Percentiles rank a stretch among this genome's conserved stretches.
Conservation (phyloP, 441 rosid genomes). For the Syzygium malaccense region DNA sequence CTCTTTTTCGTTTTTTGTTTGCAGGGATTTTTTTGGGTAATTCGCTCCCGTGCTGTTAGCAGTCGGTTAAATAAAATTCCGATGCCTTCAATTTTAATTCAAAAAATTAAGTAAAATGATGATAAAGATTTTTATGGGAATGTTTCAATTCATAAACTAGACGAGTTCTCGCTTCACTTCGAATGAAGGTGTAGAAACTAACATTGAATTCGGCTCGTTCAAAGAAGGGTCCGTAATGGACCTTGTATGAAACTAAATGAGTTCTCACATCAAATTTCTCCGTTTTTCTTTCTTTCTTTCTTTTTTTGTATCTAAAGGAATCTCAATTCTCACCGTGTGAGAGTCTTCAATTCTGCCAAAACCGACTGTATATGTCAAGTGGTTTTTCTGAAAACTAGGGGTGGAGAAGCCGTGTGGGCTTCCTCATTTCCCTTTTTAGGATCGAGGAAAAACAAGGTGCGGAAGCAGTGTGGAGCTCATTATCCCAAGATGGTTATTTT, state of each 20-base stretch:
- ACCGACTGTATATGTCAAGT: background rate
- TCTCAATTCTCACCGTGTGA: no score
- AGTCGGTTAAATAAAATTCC: background rate
- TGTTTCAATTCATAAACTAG: background rate
- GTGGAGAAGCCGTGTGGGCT: background rate
- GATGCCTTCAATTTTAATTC: background rate
- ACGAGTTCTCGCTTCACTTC: background rate
- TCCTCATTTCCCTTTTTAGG: background rate
- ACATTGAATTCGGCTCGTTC: no score
- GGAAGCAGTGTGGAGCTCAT: background rate
- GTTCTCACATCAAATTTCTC: no score
- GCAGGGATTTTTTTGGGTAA: background rate
- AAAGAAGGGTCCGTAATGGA: no score
- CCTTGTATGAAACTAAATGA: no score
- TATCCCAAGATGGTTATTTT: no score
- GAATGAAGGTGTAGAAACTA: background rate
- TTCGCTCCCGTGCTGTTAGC: background rate
- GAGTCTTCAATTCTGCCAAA: no score
- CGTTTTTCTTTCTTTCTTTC: background rate
- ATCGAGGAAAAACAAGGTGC: background rate
- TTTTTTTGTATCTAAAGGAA: background rate
- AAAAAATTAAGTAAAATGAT: background rate
- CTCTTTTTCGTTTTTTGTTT: background rate
- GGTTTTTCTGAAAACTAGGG: background rate
- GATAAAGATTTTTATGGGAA: background rate